Percentiles rank a stretch among this genome's conserved stretches.
Evolutionary conservation across 306 rosid genomes (phyloP).

Genomic region (Quercus ilex): DNA sequence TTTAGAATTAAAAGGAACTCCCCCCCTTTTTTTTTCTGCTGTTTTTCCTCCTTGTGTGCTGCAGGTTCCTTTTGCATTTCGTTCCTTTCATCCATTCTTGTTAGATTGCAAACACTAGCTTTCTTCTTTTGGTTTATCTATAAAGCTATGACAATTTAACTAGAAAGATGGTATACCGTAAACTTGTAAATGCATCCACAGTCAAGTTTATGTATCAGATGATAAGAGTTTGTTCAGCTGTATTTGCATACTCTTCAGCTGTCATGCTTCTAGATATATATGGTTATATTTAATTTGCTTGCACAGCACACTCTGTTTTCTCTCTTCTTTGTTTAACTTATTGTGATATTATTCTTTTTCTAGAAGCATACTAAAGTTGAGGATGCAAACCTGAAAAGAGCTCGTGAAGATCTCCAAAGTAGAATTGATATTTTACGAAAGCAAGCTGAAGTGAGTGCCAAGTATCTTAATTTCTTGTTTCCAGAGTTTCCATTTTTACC

Average conservation of each 20-base stretch:
- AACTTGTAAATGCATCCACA: neutral
- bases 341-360: constrained; percentile 19
- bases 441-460: constrained; percentile 81
- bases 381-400: constrained; percentile 58
- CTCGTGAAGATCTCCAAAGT: constrained; percentile 78
- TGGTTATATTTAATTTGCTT: neutral
- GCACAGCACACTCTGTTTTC: constrained; percentile 6
- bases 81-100: neutral
- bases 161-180: neutral
- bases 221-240: neutral
- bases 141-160: neutral
- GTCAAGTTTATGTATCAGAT: neutral
- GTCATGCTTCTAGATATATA: neutral
- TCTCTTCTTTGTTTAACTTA: constrained; percentile 13
- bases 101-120: neutral
- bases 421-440: constrained; percentile 68
- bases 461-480: constrained; percentile 1
- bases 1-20: neutral
- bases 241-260: neutral
- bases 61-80: neutral
- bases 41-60: neutral
- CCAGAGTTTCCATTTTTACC: constrained; percentile 4
- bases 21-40: neutral
- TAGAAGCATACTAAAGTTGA: constrained; percentile 69
- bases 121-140: neutral